Evolutionary conservation across 2,329 filamentous ascomycete genomes (phyloP).

Genomic region (Xylariaceae sp.): DNA sequence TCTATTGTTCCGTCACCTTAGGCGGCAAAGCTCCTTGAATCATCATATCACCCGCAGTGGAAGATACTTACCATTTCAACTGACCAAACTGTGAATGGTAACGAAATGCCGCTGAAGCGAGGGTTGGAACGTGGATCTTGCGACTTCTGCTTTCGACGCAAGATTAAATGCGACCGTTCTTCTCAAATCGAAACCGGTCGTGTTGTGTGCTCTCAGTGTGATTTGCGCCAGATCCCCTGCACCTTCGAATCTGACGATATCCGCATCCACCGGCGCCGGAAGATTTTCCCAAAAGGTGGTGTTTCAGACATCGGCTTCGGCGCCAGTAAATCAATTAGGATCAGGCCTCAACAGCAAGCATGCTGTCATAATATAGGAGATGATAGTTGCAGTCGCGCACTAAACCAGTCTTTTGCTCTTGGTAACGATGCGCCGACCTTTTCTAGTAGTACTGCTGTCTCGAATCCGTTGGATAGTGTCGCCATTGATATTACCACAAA

Average conservation of each 20-base stretch:
- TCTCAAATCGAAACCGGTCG: neutral
- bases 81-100: neutral
- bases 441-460: no score
- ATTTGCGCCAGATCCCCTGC: slow-evolving; percentile 13
- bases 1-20: neutral
- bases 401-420: no score
- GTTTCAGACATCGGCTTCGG: neutral
- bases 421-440: no score
- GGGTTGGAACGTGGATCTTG: slow-evolving; percentile 15
- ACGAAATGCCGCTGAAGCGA: slow-evolving; percentile 14
- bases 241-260: slow-evolving; percentile 16
- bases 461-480: no score
- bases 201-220: slow-evolving; percentile 12
- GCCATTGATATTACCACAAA: no score
- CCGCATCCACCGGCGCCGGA: slow-evolving; percentile 3
- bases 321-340: neutral
- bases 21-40: neutral
- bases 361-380: neutral
- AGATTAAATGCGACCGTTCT: slow-evolving; percentile 18
- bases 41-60: neutral
- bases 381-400: neutral
- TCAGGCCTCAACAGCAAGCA: neutral
- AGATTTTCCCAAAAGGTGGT: neutral
- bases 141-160: slow-evolving; percentile 17
- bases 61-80: neutral